These are phyloP conservation scores for Phtheirospermum japonicum DNA, from an alignment of 257 asterid genomes.

Conservation along the genomic window DNA sequence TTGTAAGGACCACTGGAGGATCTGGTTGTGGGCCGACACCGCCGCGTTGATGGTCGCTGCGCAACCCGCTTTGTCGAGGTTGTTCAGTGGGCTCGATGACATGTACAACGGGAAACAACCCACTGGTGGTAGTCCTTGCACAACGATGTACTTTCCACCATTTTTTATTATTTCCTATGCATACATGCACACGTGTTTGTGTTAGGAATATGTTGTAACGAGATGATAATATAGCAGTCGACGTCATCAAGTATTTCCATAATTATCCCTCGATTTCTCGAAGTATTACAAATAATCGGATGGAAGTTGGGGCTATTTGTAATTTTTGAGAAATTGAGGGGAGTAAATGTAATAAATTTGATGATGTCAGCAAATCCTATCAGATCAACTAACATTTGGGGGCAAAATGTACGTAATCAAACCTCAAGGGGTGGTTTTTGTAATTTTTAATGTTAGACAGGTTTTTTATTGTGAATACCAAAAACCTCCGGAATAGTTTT, in stretches of 20 bases:
- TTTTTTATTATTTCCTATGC: slow-evolving; percentile 27
- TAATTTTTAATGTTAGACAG: no score
- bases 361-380: not conserved
- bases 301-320: not conserved
- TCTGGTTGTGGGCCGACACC: slow-evolving; percentile 36
- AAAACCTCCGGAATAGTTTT: no score
- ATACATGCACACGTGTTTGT: not conserved
- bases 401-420: no score
- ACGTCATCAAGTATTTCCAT: no score
- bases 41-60: slow-evolving; percentile 32
- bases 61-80: slow-evolving; percentile 43
- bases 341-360: not conserved
- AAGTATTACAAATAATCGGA: no score
- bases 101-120: slow-evolving; percentile 48
- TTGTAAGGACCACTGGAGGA: slow-evolving; percentile 34
- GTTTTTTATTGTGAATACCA: no score
- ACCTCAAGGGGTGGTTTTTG: no score
- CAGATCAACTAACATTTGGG: no score
- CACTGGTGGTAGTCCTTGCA: slow-evolving; percentile 51
- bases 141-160: slow-evolving; percentile 43
- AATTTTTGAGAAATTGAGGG: not conserved
- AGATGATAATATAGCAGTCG: no score
- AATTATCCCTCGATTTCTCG: no score
- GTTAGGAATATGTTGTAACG: not conserved
- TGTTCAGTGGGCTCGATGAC: slow-evolving; percentile 21